phyloP scores from a whole-genome alignment of 352 stramenopile genomes.

The Pilasporangium apinafurcum region DNA sequence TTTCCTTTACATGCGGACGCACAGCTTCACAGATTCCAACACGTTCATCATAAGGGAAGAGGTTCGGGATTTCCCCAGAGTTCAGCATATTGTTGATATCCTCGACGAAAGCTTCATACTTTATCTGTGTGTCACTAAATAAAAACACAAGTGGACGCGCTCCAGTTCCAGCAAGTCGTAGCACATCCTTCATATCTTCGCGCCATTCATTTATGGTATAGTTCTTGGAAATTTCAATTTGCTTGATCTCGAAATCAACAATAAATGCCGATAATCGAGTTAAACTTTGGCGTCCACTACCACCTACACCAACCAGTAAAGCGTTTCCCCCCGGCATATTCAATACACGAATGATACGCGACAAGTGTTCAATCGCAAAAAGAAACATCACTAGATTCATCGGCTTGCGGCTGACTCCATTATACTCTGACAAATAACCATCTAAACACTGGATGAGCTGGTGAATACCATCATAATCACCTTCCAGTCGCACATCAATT shows the following conservation, averaged over 20 bases:
- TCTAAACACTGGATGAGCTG: conserved; percentile 84
- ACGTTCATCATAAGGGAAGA: conserved; percentile 91
- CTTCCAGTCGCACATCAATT: conserved; percentile 60
- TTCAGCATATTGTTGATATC: conserved; percentile 98
- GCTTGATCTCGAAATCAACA: conserved; percentile 88
- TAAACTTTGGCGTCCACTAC: conserved; percentile 90
- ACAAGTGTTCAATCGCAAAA: conserved; percentile 94
- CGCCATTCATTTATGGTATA: conserved; percentile 93
- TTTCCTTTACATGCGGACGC: conserved; percentile 88
- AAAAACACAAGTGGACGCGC: conserved; percentile 87
- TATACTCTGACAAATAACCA: conserved; percentile 90
- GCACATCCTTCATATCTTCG: conserved; percentile 92
- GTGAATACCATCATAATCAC: conserved; percentile 71
- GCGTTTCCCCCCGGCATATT: conserved; percentile 94
- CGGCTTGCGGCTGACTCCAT: conserved; percentile 87
- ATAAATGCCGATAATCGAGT: conserved; percentile 91
- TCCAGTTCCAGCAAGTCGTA: conserved; percentile 86
- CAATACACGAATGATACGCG: conserved; percentile 87
- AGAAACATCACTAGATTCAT: conserved; percentile 97
- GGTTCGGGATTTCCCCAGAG: conserved; percentile 92
- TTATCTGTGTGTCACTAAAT: conserved; percentile 95
- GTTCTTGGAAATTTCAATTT: conserved; percentile 96
- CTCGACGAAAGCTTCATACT: conserved; percentile 94
- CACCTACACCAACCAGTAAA: conserved; percentile 91
- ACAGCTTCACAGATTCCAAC: conserved; percentile 89